Conservation (phyloP, 2,329 filamentous ascomycete genomes). For the Pyrenochaeta sp. region DNA sequence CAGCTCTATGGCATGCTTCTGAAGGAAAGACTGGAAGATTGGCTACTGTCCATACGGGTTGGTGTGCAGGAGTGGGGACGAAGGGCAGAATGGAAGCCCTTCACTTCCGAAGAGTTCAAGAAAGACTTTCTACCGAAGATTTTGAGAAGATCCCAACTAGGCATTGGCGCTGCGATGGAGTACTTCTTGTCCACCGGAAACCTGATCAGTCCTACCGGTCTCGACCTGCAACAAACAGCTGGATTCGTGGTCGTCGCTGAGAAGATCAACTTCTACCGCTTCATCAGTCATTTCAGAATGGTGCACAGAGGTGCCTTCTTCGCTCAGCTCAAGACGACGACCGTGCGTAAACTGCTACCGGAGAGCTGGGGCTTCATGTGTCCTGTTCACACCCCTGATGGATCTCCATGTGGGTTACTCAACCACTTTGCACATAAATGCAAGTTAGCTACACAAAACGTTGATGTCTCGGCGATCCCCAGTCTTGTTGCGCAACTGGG, state of each 20-base stretch:
- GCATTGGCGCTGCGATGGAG: constrained; percentile 84
- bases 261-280: constrained; percentile 98
- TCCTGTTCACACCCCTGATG: constrained; percentile 96
- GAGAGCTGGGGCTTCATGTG: constrained; percentile 99
- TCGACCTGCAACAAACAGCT: constrained; percentile 93
- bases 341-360: constrained; percentile 91
- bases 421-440: constrained; percentile 98
- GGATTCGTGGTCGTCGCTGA: constrained; percentile 97
- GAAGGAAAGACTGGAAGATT: constrained; percentile 93
- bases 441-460: constrained; percentile 78
- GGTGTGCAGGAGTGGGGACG: constrained; percentile 64
- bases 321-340: constrained; percentile 95
- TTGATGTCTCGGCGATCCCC: constrained; percentile 79
- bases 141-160: constrained; percentile 83
- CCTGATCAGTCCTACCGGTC: constrained; percentile 84
- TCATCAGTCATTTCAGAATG: constrained; percentile 99
- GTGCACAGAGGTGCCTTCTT: constrained; percentile 99
- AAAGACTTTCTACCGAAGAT: constrained; percentile 82
- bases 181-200: constrained; percentile 98
- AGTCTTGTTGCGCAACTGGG: constrained; percentile 80
- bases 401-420: constrained; percentile 89
- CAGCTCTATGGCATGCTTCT: constrained; percentile 95
- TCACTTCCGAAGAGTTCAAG: constrained; percentile 77
- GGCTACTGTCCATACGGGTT: constrained; percentile 71
- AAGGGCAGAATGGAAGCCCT: constrained; percentile 63